Evolutionary conservation across 2,329 filamentous ascomycete genomes (phyloP), one percentile per base, ranked within the genome.

Genomic region (Cladosporium sp.): DNA sequence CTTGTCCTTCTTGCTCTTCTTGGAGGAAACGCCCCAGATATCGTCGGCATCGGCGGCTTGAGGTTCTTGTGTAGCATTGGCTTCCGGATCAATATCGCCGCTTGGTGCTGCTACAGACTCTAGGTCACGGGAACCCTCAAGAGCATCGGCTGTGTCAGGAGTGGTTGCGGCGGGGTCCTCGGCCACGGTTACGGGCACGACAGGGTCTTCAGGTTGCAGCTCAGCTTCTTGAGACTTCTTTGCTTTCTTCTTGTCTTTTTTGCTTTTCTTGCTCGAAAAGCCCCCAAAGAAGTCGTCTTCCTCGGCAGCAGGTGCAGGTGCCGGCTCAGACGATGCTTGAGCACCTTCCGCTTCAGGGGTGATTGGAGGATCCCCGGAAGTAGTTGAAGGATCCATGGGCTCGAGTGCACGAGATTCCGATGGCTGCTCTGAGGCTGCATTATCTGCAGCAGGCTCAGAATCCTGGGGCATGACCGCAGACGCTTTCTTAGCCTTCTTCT

Each of bases 191-290:
- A 13, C 18, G 9, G 5, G 11, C 13, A 30, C 19, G 8, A 19
- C 38, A 13, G 38, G 15, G 4, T 38, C 38, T 29, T 42, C 38
- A 22, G 30, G 13, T 12, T 19, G 9, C n/a, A 11, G 2, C 20
- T 49, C 38, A 11, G 36, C 18, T 11, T 48, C 45, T 32, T 15
- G 36, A 22, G 36, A 8, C 5, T 50, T 53, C 51, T 57, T 62
- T 2, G 59, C 62, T 53, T 73, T 72, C 42, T 70, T 70, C 58
- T 71, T 72, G 22, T 69, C 67, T 43, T 72, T 73, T 59, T 72
- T 72, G 27, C 67, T 64, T 52, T 60, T 61, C 55, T 68, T 68
- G 22, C 50, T 47, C 2, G 57, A 55, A 16, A 57, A 51, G 19
- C 42, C 40, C 11, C 57, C 42, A 52, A 52, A 59, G 9, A 27